phyloP scores from a whole-genome alignment of 331 rosid species.

The Arachis monticola region DNA sequence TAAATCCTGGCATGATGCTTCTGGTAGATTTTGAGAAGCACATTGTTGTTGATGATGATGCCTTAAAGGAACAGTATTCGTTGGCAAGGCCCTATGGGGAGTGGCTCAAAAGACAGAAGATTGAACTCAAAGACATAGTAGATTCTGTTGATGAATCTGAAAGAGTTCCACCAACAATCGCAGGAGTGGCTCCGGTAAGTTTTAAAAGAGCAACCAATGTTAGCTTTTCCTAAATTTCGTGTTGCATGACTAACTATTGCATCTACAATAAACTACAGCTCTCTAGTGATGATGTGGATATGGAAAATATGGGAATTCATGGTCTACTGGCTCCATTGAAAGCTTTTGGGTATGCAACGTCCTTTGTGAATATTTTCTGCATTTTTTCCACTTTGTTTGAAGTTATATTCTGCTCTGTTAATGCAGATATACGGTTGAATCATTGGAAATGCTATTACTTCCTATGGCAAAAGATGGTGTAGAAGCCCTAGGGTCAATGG shows the following conservation, averaged over 20 bases:
- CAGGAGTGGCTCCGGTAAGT: slow-evolving; percentile 84
- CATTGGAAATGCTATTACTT: slow-evolving; percentile 93
- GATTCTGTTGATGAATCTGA: slow-evolving; percentile 74
- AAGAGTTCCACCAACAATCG: slow-evolving; percentile 65
- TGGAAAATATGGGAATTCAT: slow-evolving; percentile 85
- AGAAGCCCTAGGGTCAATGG: slow-evolving; percentile 99
- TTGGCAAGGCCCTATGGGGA: slow-evolving; percentile 85
- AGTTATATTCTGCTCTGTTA: slow-evolving; percentile 26
- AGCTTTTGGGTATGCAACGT: slow-evolving; percentile 81
- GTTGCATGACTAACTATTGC: slow-evolving; percentile 36
- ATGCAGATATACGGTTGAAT: slow-evolving; percentile 82
- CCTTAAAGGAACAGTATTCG: slow-evolving; percentile 88
- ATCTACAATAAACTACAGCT: slow-evolving; percentile 53
- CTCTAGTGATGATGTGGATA: slow-evolving; percentile 57
- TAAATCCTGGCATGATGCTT: slow-evolving; percentile 98
- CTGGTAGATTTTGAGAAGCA: slow-evolving; percentile 95
- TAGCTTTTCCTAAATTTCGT: slow-evolving; percentile 16
- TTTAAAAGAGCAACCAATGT: slow-evolving; percentile 2
- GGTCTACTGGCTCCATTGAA: slow-evolving; percentile 82
- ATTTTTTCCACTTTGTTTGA: slow-evolving; percentile 28
- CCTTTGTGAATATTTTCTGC: slow-evolving; percentile 24
- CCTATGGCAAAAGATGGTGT: slow-evolving; percentile 97
- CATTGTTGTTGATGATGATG: slow-evolving; percentile 85
- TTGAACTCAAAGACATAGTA: slow-evolving; percentile 81
- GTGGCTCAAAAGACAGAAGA: slow-evolving; percentile 91